phyloP scores from a whole-genome alignment of 2,329 filamentous ascomycete species.

The Neonectria punicea region DNA sequence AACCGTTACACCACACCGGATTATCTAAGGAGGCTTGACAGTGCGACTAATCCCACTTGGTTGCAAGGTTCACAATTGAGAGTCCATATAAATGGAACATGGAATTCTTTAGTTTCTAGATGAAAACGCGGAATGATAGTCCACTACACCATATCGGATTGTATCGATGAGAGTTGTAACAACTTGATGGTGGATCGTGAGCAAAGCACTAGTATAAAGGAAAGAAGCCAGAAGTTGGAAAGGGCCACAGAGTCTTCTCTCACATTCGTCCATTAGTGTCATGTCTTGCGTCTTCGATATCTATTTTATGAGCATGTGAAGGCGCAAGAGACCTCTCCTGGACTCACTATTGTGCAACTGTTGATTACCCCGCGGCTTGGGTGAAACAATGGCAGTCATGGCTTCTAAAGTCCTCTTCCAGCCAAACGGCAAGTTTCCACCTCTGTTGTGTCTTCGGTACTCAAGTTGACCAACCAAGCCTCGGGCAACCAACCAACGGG shows the following conservation, averaged over 20 bases:
- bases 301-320: not conserved
- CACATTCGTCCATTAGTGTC: not conserved
- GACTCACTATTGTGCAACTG: not conserved
- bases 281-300: not conserved
- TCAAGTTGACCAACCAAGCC: not conserved
- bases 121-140: conserved; percentile 26
- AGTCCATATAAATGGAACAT: too few relatives aligned
- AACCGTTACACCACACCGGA: conserved; percentile 24
- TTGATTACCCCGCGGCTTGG: too few relatives aligned
- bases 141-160: conserved; percentile 24
- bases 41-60: too few relatives aligned
- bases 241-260: too few relatives aligned
- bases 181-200: not conserved
- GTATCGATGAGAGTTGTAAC: conserved; percentile 4
- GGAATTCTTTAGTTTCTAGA: not conserved
- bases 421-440: not conserved
- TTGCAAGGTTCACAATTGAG: too few relatives aligned
- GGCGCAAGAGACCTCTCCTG: not conserved
- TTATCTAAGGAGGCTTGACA: not conserved
- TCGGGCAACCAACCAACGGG: not conserved
- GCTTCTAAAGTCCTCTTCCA: not conserved
- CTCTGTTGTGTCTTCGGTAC: not conserved
- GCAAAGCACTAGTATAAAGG: not conserved
- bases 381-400: not conserved
- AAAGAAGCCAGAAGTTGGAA: not conserved